Evolutionary conservation across 1,284 basidiomycete species (phyloP).

Genomic region (Vanrija sp.): DNA sequence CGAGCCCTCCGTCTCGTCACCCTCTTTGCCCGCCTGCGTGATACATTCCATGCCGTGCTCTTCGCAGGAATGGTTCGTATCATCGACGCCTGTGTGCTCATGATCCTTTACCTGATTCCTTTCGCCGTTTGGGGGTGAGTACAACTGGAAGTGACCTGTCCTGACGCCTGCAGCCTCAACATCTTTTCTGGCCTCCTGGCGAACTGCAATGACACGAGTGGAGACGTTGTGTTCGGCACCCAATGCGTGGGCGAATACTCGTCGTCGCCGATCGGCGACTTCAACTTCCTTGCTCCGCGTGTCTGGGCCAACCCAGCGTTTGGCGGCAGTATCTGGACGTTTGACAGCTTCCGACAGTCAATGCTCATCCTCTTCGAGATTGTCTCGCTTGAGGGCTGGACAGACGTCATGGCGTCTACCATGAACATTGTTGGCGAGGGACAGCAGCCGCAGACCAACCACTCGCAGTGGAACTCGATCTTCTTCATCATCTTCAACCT

Average conservation of each 20-base stretch:
- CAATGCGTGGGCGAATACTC: conserved; percentile 76
- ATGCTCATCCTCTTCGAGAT: conserved; percentile 95
- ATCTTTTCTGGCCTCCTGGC: conserved; percentile 86
- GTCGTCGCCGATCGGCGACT: conserved; percentile 51
- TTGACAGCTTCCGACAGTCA: conserved; percentile 81
- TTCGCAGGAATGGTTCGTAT: conserved; percentile 84
- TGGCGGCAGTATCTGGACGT: conserved; percentile 72
- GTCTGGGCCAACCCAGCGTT: conserved; percentile 84
- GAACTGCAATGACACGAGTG: conserved; percentile 70
- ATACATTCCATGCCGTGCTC: conserved; percentile 86
- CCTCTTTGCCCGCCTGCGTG: conserved; percentile 76
- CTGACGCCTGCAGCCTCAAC: conserved; percentile 56
- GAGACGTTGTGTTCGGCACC: conserved; percentile 54
- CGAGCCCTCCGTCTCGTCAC: conserved; percentile 87
- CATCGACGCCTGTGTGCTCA: conserved; percentile 85
- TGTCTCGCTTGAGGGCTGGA: conserved; percentile 93
- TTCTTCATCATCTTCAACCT: conserved; percentile 94
- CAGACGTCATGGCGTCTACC: conserved; percentile 79
- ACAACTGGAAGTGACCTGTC: too few relatives aligned
- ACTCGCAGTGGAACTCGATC: conserved; percentile 74
- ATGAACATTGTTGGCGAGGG: conserved; percentile 72
- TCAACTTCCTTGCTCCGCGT: conserved; percentile 70
- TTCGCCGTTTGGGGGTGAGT: conserved; percentile 87
- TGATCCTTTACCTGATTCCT: conserved; percentile 91
- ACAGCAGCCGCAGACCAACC: conserved; percentile 67